phyloP scores from a whole-genome alignment of 441 rosid genomes.

The Bruguiera hainesii region DNA sequence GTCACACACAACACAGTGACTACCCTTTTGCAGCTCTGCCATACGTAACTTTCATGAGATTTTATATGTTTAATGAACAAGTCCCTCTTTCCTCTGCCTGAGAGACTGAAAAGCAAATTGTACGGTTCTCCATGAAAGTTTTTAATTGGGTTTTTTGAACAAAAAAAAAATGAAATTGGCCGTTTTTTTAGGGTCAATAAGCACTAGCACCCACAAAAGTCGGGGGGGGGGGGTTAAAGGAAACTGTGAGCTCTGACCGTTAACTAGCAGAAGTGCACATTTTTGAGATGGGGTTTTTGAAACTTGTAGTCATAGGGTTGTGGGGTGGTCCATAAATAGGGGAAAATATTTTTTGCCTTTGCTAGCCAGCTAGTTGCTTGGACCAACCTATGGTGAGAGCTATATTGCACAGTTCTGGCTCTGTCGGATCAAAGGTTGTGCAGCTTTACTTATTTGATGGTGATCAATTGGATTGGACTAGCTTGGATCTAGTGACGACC shows the following conservation, averaged over 20 bases:
- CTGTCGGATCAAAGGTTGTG: slow-evolving; percentile 4
- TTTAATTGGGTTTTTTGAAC: background rate
- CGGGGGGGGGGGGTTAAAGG: slow-evolving; percentile 41
- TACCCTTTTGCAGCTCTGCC: background rate
- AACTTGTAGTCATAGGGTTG: slow-evolving; percentile 23
- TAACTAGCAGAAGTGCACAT: slow-evolving; percentile 18
- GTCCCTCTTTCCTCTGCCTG: background rate
- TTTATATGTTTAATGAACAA: slow-evolving; percentile 13
- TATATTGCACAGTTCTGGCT: background rate
- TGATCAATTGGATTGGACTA: background rate
- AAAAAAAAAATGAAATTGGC: background rate
- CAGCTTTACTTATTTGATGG: slow-evolving; percentile 21
- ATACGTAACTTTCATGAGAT: slow-evolving; percentile 34
- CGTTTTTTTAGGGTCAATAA: background rate
- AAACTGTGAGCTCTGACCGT: slow-evolving; percentile 24
- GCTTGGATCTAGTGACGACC: background rate
- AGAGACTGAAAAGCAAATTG: slow-evolving; percentile 12
- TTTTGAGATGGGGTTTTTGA: slow-evolving; percentile 21
- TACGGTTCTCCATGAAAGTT: slow-evolving; percentile 1
- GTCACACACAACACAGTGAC: background rate
- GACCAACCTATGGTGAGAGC: slow-evolving; percentile 29
- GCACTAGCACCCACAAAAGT: slow-evolving; percentile 31
- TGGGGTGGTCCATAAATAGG: slow-evolving; percentile 28
- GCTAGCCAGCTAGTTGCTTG: slow-evolving; percentile 3
- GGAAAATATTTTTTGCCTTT: background rate